These are phyloP conservation scores for Lentinula raphanica DNA, from an alignment of 768 basidiomycete genomes.

Conservation along the genomic window DNA sequence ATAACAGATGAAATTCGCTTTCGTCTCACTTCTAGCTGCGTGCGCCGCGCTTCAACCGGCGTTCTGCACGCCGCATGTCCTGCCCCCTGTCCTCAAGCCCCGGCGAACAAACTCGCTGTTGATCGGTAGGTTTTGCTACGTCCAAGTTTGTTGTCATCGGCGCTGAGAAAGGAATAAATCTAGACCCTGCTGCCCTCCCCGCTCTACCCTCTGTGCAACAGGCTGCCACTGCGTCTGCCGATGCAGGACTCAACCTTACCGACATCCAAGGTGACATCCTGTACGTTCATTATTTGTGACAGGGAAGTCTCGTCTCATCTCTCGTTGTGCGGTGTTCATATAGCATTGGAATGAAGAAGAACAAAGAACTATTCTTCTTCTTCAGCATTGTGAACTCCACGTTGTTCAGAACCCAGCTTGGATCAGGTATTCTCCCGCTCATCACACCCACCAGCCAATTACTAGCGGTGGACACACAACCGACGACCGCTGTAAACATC, in stretches of 20 bases:
- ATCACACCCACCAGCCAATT: constrained; percentile 18
- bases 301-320: not conserved
- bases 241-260: not conserved
- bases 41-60: not conserved
- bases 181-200: constrained; percentile 2
- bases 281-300: not conserved
- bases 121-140: not conserved
- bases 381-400: constrained; percentile 14
- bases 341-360: constrained; percentile 18
- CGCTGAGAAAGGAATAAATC: not conserved
- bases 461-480: constrained; percentile 14
- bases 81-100: not conserved
- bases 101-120: not conserved
- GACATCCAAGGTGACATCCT: constrained; percentile 10
- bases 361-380: constrained; percentile 21
- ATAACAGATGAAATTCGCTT: not conserved
- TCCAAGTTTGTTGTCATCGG: not conserved
- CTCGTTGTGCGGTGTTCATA: not conserved
- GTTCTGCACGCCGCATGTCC: not conserved
- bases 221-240: not conserved
- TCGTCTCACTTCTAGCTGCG: not conserved
- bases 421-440: constrained; percentile 13
- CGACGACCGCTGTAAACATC: constrained; percentile 19
- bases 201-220: not conserved
- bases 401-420: constrained; percentile 16